A percentile compares a stretch with the other conserved stretches of the same genome.
phyloP scores from a whole-genome alignment of 257 asterid genomes.

The Coffea canephora region DNA sequence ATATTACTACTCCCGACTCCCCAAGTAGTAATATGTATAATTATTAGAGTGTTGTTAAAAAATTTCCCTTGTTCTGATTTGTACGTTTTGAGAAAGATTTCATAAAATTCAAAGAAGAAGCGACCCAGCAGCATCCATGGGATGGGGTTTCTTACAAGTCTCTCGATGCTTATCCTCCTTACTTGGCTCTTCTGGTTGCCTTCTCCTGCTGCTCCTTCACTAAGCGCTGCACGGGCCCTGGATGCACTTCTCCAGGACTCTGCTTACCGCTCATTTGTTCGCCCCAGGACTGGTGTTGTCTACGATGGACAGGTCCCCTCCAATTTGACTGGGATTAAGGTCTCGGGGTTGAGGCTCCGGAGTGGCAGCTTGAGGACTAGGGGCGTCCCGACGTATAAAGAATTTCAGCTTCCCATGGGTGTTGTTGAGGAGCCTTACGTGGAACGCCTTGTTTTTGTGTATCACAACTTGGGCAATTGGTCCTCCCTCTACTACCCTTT shows the following conservation, averaged over 20 bases:
- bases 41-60: neutral
- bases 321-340: slow-evolving; percentile 56
- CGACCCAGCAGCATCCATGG: slow-evolving; percentile 25
- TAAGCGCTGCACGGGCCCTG: slow-evolving; percentile 37
- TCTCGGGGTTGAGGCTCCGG: slow-evolving; percentile 64
- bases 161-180: slow-evolving; percentile 26
- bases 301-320: slow-evolving; percentile 50
- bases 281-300: slow-evolving; percentile 50
- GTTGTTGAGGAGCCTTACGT: slow-evolving; percentile 44
- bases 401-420: slow-evolving; percentile 56
- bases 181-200: slow-evolving; percentile 35
- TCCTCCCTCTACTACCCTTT: slow-evolving; percentile 43
- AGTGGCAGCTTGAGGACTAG: slow-evolving; percentile 58
- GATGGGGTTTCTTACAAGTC: slow-evolving; percentile 46
- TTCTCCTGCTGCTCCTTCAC: slow-evolving; percentile 20
- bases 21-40: too few relatives aligned
- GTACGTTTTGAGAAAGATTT: neutral
- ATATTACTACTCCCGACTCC: too few relatives aligned
- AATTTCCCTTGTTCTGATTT: neutral
- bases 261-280: slow-evolving; percentile 48
- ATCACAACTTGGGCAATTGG: slow-evolving; percentile 62
- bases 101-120: too few relatives aligned
- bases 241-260: slow-evolving; percentile 59
- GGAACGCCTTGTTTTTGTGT: slow-evolving; percentile 64
- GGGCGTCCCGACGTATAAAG: slow-evolving; percentile 46